These are phyloP conservation scores for Euphorbia pulcherrima DNA, from an alignment of 345 rosid species.

Conservation along the genomic window DNA sequence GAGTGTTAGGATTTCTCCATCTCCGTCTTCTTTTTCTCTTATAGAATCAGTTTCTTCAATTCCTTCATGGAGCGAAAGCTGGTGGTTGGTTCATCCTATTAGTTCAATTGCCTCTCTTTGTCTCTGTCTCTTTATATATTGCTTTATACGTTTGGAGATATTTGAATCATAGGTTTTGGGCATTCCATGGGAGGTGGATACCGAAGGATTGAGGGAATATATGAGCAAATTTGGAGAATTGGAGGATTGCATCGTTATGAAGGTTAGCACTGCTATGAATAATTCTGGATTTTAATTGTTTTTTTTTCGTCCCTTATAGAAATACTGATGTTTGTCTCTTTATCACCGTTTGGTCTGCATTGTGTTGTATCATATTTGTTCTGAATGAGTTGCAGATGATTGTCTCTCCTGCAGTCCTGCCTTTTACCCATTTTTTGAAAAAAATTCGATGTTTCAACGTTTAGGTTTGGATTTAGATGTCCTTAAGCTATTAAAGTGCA, in stretches of 20 bases:
- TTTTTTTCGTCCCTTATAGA: not conserved
- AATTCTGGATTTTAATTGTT: not conserved
- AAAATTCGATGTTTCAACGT: not conserved
- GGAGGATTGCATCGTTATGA: slow-evolving; percentile 98
- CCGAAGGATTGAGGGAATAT: slow-evolving; percentile 84
- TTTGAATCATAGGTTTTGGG: slow-evolving; percentile 66
- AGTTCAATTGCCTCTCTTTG: too few relatives aligned
- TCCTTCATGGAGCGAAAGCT: slow-evolving; percentile 68
- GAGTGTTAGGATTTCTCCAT: slow-evolving; percentile 46
- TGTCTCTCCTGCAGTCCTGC: too few relatives aligned
- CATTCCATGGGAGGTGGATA: slow-evolving; percentile 94
- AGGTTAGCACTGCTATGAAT: slow-evolving; percentile 41
- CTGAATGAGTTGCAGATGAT: too few relatives aligned
- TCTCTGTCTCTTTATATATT: not conserved
- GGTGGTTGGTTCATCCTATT: slow-evolving; percentile 47
- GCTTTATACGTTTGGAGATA: not conserved
- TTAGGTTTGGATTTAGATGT: not conserved
- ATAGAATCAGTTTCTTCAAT: slow-evolving; percentile 1
- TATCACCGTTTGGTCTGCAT: not conserved
- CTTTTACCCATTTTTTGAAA: too few relatives aligned
- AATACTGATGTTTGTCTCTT: not conserved
- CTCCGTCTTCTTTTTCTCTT: slow-evolving; percentile 1
- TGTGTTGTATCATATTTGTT: not conserved
- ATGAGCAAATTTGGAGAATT: slow-evolving; percentile 90
- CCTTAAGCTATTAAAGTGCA: not conserved